Evolutionary conservation across 306 rosid genomes (phyloP).

Genomic region (Cotoneaster glaucophyllus): DNA sequence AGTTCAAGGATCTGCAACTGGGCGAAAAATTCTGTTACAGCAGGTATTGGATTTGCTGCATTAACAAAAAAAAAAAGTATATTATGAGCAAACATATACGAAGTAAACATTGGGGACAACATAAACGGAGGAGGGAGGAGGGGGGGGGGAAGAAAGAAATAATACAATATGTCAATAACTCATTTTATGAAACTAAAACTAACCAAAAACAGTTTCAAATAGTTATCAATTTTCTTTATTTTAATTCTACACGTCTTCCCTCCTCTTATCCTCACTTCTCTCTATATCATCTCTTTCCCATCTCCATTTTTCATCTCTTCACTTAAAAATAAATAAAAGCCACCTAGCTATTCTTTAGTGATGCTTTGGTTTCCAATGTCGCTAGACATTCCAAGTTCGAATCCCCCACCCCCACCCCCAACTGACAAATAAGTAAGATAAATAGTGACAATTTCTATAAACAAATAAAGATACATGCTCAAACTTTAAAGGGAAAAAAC

Average conservation of each 20-base stretch:
- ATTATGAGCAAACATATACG: background rate
- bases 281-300: background rate
- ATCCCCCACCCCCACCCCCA: background rate
- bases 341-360: background rate
- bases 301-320: background rate
- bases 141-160: background rate
- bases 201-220: background rate
- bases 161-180: background rate
- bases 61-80: background rate
- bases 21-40: slow-evolving; percentile 73
- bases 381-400: background rate
- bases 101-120: background rate
- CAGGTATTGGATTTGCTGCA: slow-evolving; percentile 68
- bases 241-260: background rate
- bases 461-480: background rate
- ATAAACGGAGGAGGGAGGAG: background rate
- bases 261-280: background rate
- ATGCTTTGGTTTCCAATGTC: background rate
- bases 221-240: too few species aligned
- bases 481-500: background rate
- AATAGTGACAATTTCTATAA: background rate
- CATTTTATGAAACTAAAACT: background rate
- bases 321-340: background rate
- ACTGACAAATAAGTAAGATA: background rate
- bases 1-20: slow-evolving; percentile 88